Evolutionary conservation across 768 basidiomycete species (phyloP).

Genomic region (Aureoboletus auriporus): DNA sequence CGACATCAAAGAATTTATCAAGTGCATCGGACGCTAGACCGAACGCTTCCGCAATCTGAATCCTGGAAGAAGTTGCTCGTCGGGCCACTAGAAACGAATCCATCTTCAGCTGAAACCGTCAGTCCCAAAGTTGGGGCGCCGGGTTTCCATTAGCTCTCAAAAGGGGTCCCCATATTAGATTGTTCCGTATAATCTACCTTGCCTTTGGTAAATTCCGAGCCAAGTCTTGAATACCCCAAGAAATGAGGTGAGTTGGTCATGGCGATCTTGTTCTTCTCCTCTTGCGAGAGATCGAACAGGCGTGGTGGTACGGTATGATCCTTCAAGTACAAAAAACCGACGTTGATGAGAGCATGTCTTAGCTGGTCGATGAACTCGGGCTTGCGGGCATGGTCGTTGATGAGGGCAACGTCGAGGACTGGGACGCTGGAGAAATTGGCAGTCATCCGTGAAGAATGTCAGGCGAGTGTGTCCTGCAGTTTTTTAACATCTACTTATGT

Average conservation of each 20-base stretch:
- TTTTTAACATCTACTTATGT: too few relatives aligned
- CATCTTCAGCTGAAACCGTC: not conserved
- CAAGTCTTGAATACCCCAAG: conserved; percentile 70
- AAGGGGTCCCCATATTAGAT: conserved; percentile 73
- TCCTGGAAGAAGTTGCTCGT: conserved; percentile 65
- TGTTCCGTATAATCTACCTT: conserved; percentile 72
- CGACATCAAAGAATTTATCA: conserved; percentile 55
- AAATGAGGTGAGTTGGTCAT: conserved; percentile 80
- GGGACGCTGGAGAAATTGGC: conserved; percentile 37
- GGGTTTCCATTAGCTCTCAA: conserved; percentile 54
- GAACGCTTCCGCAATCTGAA: conserved; percentile 71
- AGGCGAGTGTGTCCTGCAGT: too few relatives aligned
- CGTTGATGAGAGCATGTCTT: conserved; percentile 67
- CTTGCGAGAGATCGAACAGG: conserved; percentile 67
- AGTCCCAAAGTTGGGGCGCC: conserved; percentile 48
- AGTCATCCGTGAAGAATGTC: too few relatives aligned
- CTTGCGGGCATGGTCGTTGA: conserved; percentile 36
- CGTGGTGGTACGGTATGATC: conserved; percentile 59
- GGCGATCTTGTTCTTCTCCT: conserved; percentile 56
- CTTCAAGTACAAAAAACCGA: conserved; percentile 78
- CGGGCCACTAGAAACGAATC: conserved; percentile 59
- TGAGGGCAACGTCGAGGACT: conserved; percentile 61
- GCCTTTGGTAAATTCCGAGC: conserved; percentile 73
- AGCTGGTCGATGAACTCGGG: conserved; percentile 61
- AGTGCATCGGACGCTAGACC: conserved; percentile 60